phyloP scores from a whole-genome alignment of 2,329 filamentous ascomycete species.

The Exophiala sp. region DNA sequence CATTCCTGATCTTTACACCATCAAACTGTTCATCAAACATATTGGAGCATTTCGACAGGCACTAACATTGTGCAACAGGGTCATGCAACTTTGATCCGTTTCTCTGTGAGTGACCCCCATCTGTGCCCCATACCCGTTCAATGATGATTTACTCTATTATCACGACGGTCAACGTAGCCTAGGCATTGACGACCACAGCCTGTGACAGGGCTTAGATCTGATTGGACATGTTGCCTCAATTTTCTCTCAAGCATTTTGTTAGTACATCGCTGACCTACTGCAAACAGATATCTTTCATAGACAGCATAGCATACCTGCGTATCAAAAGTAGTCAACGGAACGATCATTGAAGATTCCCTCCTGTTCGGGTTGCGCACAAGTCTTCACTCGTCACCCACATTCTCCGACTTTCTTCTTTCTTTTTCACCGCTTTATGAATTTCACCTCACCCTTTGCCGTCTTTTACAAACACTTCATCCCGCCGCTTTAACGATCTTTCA shows the following conservation, averaged over 20 bases:
- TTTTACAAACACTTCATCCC: neutral
- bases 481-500: neutral
- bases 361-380: neutral
- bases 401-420: neutral
- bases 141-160: conserved; percentile 67
- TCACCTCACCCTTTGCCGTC: neutral
- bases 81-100: neutral
- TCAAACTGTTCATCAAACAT: neutral
- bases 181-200: conserved; percentile 74
- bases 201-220: conserved; percentile 65
- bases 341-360: neutral
- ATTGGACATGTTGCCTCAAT: conserved; percentile 23
- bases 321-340: neutral
- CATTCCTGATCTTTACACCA: conserved; percentile 30
- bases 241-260: neutral
- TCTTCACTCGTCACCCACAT: neutral
- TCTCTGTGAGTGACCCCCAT: conserved; percentile 16
- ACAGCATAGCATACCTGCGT: neutral
- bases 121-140: conserved; percentile 32
- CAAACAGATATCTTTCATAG: neutral
- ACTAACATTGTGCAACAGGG: neutral
- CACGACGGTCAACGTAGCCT: conserved; percentile 88
- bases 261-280: conserved; percentile 4
- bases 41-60: neutral
- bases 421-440: neutral